Evolutionary conservation across 1,284 basidiomycete genomes (phyloP).

Genomic region (Meripilus lineatus): DNA sequence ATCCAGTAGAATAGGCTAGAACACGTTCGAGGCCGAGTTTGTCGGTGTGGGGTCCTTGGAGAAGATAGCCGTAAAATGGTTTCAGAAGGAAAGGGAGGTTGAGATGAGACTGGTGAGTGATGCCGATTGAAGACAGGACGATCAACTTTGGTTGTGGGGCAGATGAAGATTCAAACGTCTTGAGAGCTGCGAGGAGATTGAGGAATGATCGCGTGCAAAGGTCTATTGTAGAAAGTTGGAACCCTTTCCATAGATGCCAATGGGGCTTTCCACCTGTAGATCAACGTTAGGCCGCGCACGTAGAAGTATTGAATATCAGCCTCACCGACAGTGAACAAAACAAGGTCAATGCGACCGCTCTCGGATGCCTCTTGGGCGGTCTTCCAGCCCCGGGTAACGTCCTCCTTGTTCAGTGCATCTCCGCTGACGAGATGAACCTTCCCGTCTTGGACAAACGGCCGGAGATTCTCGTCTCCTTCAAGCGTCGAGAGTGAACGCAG

Average conservation of each 20-base stretch:
- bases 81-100: conserved; percentile 45
- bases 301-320: conserved; percentile 5
- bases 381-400: conserved; percentile 42
- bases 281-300: conserved; percentile 3
- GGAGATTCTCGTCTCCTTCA: conserved; percentile 40
- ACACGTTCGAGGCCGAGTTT: conserved; percentile 52
- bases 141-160: conserved; percentile 37
- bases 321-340: conserved; percentile 50
- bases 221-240: conserved; percentile 40
- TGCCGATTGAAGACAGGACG: conserved; percentile 46
- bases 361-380: conserved; percentile 31
- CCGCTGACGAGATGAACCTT: conserved; percentile 43
- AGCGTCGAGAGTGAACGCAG: conserved; percentile 40
- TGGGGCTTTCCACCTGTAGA: conserved; percentile 34
- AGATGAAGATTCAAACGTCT: too few species aligned
- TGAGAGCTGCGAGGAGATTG: conserved; percentile 43
- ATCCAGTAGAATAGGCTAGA: conserved; percentile 40
- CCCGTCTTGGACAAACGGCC: conserved; percentile 36
- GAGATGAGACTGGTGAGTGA: conserved; percentile 39
- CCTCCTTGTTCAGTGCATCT: conserved; percentile 42
- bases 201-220: conserved; percentile 46
- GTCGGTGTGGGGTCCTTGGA: conserved; percentile 45
- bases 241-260: conserved; percentile 39
- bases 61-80: conserved; percentile 39
- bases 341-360: conserved; percentile 32